phyloP scores from a whole-genome alignment of 2,329 filamentous ascomycete species.

The Whalleya microplaca region DNA sequence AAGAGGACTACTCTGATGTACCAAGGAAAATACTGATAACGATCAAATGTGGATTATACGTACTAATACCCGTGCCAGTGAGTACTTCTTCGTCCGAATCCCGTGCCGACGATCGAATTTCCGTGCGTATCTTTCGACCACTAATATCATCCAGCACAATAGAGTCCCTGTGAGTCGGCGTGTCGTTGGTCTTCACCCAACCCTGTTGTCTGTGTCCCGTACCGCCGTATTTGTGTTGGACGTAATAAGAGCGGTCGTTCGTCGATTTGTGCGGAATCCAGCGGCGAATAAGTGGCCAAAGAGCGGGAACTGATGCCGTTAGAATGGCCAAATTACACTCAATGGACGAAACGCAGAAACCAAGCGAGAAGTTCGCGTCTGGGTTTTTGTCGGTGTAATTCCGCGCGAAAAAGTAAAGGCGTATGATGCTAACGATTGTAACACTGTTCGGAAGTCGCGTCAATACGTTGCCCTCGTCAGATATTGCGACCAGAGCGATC shows the following conservation, averaged over 20 bases:
- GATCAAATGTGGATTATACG: slow-evolving; percentile 21
- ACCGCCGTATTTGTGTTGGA: slow-evolving; percentile 20
- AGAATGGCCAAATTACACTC: slow-evolving; percentile 46
- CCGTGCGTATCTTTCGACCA: slow-evolving; percentile 12
- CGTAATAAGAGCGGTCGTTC: slow-evolving; percentile 27
- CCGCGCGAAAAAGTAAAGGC: slow-evolving; percentile 32
- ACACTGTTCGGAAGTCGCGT: slow-evolving; percentile 20
- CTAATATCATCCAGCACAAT: slow-evolving; percentile 21
- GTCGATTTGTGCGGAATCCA: slow-evolving; percentile 32
- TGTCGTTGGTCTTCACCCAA: slow-evolving; percentile 22
- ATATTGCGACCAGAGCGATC: neutral
- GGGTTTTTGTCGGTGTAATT: slow-evolving; percentile 26
- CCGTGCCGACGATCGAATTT: slow-evolving; percentile 18
- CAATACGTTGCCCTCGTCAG: neutral
- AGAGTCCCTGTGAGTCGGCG: neutral
- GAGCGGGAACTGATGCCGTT: slow-evolving; percentile 42
- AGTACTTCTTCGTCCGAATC: slow-evolving; percentile 27
- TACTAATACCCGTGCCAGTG: slow-evolving; percentile 23
- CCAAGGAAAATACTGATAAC: neutral
- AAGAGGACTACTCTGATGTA: neutral
- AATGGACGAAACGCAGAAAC: slow-evolving; percentile 37
- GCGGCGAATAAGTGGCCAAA: slow-evolving; percentile 42
- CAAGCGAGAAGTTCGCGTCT: slow-evolving; percentile 36
- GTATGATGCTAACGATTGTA: slow-evolving; percentile 34
- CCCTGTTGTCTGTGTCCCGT: slow-evolving; percentile 19